Evolutionary conservation across 306 rosid genomes (phyloP), one percentile per base, ranked within the genome.

Genomic region (Dalbergia cochinchinensis): DNA sequence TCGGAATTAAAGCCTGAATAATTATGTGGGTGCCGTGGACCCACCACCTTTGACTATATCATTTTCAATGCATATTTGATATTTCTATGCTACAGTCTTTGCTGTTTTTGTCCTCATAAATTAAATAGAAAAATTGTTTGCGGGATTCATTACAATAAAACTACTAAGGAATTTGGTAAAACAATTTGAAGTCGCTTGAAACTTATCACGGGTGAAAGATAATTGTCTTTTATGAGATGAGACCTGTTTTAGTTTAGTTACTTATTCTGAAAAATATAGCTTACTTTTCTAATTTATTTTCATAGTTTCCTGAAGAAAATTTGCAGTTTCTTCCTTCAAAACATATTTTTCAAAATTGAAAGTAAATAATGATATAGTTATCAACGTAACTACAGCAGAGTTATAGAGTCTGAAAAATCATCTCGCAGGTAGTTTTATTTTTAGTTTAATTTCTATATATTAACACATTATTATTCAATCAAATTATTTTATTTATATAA

Each of bases 1-100:
- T 18, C 67, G 22, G 15, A 77, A 74, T 71, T 82, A 55, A 75
- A 62, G 79, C 4, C 19, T 66, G 45, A 82, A 67, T 78, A 26
- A 78, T 69, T 31, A 69, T 73, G 55, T 22, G 80, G 73, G 67
- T 73, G 1, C 14, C 26, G 34, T 20, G 77, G 83, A 54, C 84
- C 86, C 34, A 74, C 72, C 66, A 55, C 59, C 71, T 81, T 85
- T 85, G 85, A 86, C 89, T 71, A 34, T 42, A 5, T 13, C 54
- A 48, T 11, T 31, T 13, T 62, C 67, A 11, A 5, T 51, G 0
- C 53, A 26, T 22, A 53, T 45, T 60, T 63, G 34, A 26, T 22
- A 53, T 45, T 60, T 63, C 10, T 18, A 0, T 39, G 10, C 10
- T 57, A 3, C 19, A 20, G 8, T 39, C 58, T 39, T 54, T 72